Conservation (phyloP, 2,329 filamentous ascomycete genomes). For the Nemania sp. region DNA sequence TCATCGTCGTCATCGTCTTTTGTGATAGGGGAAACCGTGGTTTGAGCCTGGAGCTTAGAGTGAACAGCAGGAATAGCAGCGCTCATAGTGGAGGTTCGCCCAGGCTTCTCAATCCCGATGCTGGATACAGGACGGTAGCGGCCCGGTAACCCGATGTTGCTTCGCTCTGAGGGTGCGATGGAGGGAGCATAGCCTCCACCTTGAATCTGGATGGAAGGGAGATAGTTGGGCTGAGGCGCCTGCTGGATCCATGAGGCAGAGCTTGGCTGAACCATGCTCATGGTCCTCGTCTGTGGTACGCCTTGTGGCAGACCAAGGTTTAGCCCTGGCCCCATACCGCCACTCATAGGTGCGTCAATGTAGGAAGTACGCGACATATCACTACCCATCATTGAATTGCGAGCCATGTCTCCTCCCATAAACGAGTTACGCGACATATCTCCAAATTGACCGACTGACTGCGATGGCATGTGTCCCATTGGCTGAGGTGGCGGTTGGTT, state of each 20-base stretch:
- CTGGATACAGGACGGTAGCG: slow-evolving; percentile 92
- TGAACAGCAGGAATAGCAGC: slow-evolving; percentile 55
- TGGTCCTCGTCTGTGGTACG: slow-evolving; percentile 71
- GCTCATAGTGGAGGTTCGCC: slow-evolving; percentile 59
- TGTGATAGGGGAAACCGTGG: slow-evolving; percentile 56
- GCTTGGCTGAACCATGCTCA: slow-evolving; percentile 85
- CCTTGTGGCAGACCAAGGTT: slow-evolving; percentile 59
- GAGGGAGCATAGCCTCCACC: slow-evolving; percentile 82
- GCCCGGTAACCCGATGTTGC: slow-evolving; percentile 89
- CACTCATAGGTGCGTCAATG: slow-evolving; percentile 44
- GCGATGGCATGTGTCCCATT: slow-evolving; percentile 56
- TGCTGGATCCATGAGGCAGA: slow-evolving; percentile 69
- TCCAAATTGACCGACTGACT: slow-evolving; percentile 59
- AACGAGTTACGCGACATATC: slow-evolving; percentile 48
- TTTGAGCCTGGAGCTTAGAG: slow-evolving; percentile 56
- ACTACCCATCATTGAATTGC: slow-evolving; percentile 49
- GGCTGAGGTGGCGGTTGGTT: slow-evolving; percentile 47
- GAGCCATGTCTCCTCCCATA: slow-evolving; percentile 42
- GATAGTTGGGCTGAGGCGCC: slow-evolving; percentile 57
- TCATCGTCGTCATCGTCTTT: slow-evolving; percentile 66
- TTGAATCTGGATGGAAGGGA: slow-evolving; percentile 63
- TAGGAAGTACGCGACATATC: slow-evolving; percentile 31
- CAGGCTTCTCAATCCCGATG: slow-evolving; percentile 55
- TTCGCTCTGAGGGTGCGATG: slow-evolving; percentile 94
- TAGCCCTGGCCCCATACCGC: slow-evolving; percentile 58